Evolutionary conservation across 129 eudicot genomes (phyloP).

Genomic region (Chrysanthemum makinoi): DNA sequence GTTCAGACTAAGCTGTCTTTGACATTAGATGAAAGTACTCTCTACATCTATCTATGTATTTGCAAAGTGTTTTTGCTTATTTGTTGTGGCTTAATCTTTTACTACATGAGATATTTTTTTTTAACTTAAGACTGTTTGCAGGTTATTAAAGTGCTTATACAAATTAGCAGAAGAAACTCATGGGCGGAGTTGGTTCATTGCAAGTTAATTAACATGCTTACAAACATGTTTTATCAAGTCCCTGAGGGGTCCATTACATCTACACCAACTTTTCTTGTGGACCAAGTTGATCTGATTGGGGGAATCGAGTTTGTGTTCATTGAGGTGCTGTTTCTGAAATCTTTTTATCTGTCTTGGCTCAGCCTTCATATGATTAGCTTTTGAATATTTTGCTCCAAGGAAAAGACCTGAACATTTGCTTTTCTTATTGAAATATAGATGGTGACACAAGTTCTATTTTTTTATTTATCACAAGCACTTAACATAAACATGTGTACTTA

Average conservation of each 20-base stretch:
- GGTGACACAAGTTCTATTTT: too few species aligned
- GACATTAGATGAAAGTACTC: constrained; percentile 6
- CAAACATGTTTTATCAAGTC: constrained; percentile 87
- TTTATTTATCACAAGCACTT: too few species aligned
- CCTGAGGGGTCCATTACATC: constrained; percentile 53
- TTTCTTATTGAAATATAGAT: too few species aligned
- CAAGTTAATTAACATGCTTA: constrained; percentile 84
- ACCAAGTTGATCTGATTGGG: constrained; percentile 88
- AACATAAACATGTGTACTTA: too few species aligned
- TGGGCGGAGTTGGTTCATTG: constrained; percentile 95
- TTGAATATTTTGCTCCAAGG: too few species aligned
- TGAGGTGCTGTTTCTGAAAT: constrained; percentile 54
- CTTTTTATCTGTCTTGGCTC: constrained; percentile 1
- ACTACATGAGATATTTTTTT: not conserved
- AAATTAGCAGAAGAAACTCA: constrained; percentile 80
- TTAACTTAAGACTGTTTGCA: constrained; percentile 25
- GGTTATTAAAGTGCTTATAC: constrained; percentile 79
- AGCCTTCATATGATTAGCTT: too few species aligned
- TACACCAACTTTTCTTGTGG: constrained; percentile 56
- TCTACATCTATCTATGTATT: not conserved
- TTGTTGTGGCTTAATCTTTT: not conserved
- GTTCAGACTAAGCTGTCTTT: not conserved
- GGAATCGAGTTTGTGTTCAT: constrained; percentile 85
- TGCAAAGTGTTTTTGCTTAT: constrained; percentile 5
- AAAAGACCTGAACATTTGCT: too few species aligned